Conservation (phyloP, 768 basidiomycete species). For the Hortiboletus flavorubellus region DNA sequence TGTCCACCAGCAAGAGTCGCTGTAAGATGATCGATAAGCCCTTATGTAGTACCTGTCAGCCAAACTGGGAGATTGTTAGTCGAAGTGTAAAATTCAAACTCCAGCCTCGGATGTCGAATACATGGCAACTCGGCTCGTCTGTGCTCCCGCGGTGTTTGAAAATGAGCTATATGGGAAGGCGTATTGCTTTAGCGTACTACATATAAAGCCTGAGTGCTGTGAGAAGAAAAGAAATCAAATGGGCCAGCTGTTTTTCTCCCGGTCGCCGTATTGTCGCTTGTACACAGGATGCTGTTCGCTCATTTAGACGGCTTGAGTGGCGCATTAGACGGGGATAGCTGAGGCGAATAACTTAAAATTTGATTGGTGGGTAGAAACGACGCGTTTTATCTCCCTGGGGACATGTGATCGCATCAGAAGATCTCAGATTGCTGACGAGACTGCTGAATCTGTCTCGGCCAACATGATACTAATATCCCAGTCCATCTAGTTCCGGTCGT, state of each 20-base stretch:
- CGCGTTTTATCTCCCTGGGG: conserved; percentile 25
- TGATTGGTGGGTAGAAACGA: conserved; percentile 10
- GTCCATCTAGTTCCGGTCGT: neutral
- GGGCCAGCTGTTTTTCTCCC: neutral
- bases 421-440: conserved; percentile 22
- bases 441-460: conserved; percentile 7
- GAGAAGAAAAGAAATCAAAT: neutral
- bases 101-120: neutral
- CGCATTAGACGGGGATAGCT: neutral
- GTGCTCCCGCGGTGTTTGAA: neutral
- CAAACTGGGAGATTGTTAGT: neutral
- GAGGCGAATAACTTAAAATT: neutral
- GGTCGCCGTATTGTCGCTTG: neutral
- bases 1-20: too few species aligned
- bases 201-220: neutral
- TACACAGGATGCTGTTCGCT: neutral
- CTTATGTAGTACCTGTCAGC: neutral
- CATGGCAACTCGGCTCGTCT: neutral
- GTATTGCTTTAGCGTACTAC: neutral
- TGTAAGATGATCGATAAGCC: too few species aligned
- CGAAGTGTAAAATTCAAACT: neutral
- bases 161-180: neutral
- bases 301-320: neutral
- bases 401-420: conserved; percentile 11
- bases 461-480: conserved; percentile 12